Percentiles rank a stretch among this genome's conserved stretches.
Conservation (phyloP, 345 rosid species). For the Populus pruinosa region DNA sequence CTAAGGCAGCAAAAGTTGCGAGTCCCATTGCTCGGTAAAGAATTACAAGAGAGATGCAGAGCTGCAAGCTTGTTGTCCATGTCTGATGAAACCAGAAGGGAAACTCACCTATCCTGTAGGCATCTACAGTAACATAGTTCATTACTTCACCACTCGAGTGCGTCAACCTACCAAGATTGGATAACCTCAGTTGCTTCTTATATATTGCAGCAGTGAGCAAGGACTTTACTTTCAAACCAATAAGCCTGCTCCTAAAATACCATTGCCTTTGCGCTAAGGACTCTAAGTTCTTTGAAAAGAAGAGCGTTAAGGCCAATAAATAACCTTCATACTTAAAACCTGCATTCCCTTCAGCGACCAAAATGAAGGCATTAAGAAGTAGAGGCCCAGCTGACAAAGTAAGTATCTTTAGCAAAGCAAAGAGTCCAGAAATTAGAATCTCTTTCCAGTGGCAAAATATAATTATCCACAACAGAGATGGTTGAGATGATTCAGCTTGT, state of each 20-base stretch:
- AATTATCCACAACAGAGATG: slow-evolving; percentile 56
- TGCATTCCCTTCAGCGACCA: slow-evolving; percentile 77
- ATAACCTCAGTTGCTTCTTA: slow-evolving; percentile 75
- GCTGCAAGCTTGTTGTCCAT: slow-evolving; percentile 88
- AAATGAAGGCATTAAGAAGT: slow-evolving; percentile 80
- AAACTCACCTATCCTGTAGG: slow-evolving; percentile 88
- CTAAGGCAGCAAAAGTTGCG: slow-evolving; percentile 78
- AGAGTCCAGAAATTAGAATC: slow-evolving; percentile 69
- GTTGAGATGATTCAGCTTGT: slow-evolving; percentile 35
- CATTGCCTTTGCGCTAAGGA: slow-evolving; percentile 91
- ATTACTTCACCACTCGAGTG: slow-evolving; percentile 90
- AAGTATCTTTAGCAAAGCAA: slow-evolving; percentile 73
- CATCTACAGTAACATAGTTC: slow-evolving; percentile 92
- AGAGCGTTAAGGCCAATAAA: slow-evolving; percentile 55
- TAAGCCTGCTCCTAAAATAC: slow-evolving; percentile 77
- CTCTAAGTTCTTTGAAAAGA: slow-evolving; percentile 59
- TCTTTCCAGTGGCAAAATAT: slow-evolving; percentile 62
- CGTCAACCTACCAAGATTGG: slow-evolving; percentile 61
- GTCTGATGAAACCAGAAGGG: slow-evolving; percentile 96
- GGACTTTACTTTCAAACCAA: slow-evolving; percentile 77
- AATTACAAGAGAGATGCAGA: slow-evolving; percentile 64
- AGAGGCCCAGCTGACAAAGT: slow-evolving; percentile 79
- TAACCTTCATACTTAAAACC: slow-evolving; percentile 70
- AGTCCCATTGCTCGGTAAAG: slow-evolving; percentile 78
- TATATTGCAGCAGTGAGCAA: slow-evolving; percentile 76